Evolutionary conservation across 2,329 filamentous ascomycete genomes (phyloP).

Genomic region (Aspergillus sergii): DNA sequence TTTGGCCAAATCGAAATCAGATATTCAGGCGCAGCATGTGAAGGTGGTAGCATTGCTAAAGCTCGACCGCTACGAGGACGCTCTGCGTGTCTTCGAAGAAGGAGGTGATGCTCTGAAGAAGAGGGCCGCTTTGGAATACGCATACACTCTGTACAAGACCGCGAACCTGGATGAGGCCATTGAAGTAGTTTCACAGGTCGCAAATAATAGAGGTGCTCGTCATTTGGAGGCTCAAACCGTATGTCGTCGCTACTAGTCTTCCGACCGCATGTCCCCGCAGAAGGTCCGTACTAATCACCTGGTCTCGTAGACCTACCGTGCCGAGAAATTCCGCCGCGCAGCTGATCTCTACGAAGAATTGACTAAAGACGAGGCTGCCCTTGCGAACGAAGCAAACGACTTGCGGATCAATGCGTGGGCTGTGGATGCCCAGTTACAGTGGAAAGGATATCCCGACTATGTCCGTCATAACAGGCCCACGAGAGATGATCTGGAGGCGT

Average conservation of each 20-base stretch:
- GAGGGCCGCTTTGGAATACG: constrained; percentile 60
- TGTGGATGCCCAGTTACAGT: constrained; percentile 64
- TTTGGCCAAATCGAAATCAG: constrained; percentile 60
- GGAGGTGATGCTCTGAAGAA: constrained; percentile 57
- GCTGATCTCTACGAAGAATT: constrained; percentile 58
- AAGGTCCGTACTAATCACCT: background rate
- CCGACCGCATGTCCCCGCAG: background rate
- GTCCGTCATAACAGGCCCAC: constrained; percentile 56
- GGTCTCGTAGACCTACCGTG: constrained; percentile 52
- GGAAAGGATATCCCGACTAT: constrained; percentile 56
- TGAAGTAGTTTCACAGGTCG: constrained; percentile 48
- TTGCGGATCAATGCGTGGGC: constrained; percentile 64
- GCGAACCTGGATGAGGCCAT: constrained; percentile 59
- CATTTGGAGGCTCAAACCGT: constrained; percentile 66
- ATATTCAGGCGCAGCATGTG: constrained; percentile 60
- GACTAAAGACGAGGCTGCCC: constrained; percentile 40
- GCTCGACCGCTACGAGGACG: constrained; percentile 65
- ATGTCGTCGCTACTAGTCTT: constrained; percentile 20
- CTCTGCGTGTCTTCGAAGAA: constrained; percentile 58
- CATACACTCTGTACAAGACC: constrained; percentile 65
- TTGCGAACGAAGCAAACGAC: constrained; percentile 59
- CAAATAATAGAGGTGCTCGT: constrained; percentile 52
- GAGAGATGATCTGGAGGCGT: constrained; percentile 63
- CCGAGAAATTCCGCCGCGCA: constrained; percentile 61
- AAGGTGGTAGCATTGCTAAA: constrained; percentile 64